Conservation (phyloP, 2,329 filamentous ascomycete genomes). For the Sordariomycetes sp. region DNA sequence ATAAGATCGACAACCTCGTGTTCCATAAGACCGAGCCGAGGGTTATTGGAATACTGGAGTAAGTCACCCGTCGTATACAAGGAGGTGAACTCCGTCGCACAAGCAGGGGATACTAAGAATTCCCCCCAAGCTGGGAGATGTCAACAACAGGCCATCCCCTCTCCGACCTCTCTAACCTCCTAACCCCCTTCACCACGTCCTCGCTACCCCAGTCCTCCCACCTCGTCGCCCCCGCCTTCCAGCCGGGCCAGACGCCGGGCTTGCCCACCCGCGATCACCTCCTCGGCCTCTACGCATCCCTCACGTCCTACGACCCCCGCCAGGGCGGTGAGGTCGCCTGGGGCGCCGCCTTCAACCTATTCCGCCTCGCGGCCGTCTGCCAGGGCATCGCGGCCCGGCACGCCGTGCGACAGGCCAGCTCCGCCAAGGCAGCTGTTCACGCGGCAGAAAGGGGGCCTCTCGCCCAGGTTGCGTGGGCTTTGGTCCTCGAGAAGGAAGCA, state of each 20-base stretch:
- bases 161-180: constrained; percentile 77
- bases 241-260: constrained; percentile 53
- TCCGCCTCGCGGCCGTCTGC: constrained; percentile 49
- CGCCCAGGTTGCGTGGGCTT: constrained; percentile 68
- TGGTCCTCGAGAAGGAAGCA: constrained; percentile 34
- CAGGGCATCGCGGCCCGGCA: constrained; percentile 90
- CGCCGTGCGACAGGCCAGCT: constrained; percentile 81
- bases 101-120: not conserved
- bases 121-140: constrained; percentile 77
- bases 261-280: constrained; percentile 35
- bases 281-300: constrained; percentile 24
- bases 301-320: constrained; percentile 49
- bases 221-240: constrained; percentile 36
- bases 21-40: constrained; percentile 82
- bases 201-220: constrained; percentile 12
- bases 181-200: constrained; percentile 28
- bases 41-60: constrained; percentile 89
- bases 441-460: constrained; percentile 58
- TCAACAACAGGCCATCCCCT: constrained; percentile 94
- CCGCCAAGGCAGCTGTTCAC: constrained; percentile 66
- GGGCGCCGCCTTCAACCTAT: constrained; percentile 53
- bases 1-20: constrained; percentile 86
- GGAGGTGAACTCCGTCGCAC: not conserved
- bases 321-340: constrained; percentile 41
- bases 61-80: constrained; percentile 16